Conservation (phyloP, 2,329 filamentous ascomycete genomes). For the Talaromyces albobiverticillius region DNA sequence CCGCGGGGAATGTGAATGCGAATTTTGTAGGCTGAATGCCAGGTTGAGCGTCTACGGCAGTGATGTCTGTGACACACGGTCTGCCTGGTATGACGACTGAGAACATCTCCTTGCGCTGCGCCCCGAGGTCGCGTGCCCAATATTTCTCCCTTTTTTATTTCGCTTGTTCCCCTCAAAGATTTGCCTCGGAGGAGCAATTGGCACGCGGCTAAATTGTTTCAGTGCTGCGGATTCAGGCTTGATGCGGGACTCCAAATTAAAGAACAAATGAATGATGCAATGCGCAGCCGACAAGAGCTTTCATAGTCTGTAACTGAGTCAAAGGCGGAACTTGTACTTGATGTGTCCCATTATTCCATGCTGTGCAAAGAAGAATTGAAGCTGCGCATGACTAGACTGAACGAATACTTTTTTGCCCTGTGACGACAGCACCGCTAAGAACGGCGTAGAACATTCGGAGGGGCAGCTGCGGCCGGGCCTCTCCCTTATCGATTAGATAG, state of each 20-base stretch:
- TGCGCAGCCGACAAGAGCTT: background rate
- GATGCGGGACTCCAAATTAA: background rate
- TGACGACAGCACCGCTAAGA: slow-evolving; percentile 2
- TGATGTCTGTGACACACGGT: slow-evolving; percentile 57
- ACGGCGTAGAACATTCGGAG: slow-evolving; percentile 10
- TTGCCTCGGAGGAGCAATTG: background rate
- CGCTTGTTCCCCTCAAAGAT: background rate
- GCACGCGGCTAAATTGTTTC: background rate
- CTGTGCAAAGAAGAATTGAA: background rate
- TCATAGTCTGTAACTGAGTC: background rate
- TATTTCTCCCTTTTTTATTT: background rate
- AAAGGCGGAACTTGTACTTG: background rate
- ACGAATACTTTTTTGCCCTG: background rate
- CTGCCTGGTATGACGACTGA: slow-evolving; percentile 60
- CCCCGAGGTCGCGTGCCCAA: background rate
- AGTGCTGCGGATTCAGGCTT: background rate
- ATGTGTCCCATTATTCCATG: background rate
- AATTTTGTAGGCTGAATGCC: slow-evolving; percentile 60
- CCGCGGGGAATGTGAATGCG: slow-evolving; percentile 64
- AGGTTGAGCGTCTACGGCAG: slow-evolving; percentile 49
- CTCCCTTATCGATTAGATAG: background rate
- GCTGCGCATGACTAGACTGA: background rate
- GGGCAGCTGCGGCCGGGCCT: too few relatives aligned
- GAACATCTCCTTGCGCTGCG: slow-evolving; percentile 48
- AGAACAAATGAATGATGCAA: background rate